Percentiles rank a stretch among this genome's conserved stretches.
These are phyloP conservation scores for Rhodosporidiobolus odoratus DNA, from an alignment of 768 basidiomycete species.

Conservation along the genomic window DNA sequence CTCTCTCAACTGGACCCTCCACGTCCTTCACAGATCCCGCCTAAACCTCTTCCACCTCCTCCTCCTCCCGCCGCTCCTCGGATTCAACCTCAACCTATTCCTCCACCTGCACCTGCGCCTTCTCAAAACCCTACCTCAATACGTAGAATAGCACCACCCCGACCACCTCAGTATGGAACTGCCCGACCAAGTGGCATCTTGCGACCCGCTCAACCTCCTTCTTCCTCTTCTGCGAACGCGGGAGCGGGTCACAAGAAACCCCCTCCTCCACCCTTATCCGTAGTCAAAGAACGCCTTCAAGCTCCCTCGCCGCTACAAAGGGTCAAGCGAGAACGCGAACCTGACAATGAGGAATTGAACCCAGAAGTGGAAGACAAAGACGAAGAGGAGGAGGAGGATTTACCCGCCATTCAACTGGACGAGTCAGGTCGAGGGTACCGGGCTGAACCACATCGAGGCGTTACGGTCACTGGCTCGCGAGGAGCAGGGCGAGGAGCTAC, in stretches of 20 bases:
- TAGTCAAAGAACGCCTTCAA: too few relatives aligned
- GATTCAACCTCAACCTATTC: neutral
- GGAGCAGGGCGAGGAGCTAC: neutral
- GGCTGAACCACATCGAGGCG: conserved; percentile 5
- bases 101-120: neutral
- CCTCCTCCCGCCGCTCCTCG: neutral
- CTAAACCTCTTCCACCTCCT: neutral
- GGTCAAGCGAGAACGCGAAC: neutral
- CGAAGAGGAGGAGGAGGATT: conserved; percentile 26
- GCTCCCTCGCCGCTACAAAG: too few relatives aligned
- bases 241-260: neutral
- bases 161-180: neutral
- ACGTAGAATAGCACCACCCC: too few relatives aligned
- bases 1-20: neutral
- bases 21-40: neutral
- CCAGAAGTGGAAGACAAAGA: too few relatives aligned
- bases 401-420: conserved; percentile 19
- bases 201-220: conserved; percentile 2
- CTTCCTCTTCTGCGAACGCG: neutral
- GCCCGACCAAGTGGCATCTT: neutral
- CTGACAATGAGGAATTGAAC: neutral
- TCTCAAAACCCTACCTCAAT: neutral
- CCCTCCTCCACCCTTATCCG: neutral
- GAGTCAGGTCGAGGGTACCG: neutral
- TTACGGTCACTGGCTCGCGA: neutral